Evolutionary conservation across 23 red algal genomes (phyloP).

Genomic region (Pyropia yezoensis): DNA sequence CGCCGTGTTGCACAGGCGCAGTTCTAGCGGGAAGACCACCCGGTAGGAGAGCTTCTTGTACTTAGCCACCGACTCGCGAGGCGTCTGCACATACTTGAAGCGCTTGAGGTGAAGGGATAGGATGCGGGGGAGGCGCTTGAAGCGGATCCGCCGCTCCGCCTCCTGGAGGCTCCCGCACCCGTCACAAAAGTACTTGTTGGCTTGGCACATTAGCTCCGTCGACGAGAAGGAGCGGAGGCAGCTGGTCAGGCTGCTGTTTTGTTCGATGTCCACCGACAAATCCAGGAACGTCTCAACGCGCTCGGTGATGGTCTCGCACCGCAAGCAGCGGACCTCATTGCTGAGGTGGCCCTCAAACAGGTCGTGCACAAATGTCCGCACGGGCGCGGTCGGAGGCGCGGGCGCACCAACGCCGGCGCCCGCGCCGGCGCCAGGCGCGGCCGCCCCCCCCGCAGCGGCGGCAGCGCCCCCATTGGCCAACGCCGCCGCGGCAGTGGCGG

Average conservation of each 20-base stretch:
- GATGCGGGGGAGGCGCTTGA: slow-evolving; percentile 69
- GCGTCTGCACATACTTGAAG: slow-evolving; percentile 69
- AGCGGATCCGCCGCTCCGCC: slow-evolving; percentile 79
- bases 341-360: slow-evolving; percentile 84
- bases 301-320: slow-evolving; percentile 87
- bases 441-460: neutral
- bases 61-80: slow-evolving; percentile 49
- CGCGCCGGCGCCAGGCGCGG: too few species aligned
- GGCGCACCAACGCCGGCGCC: too few species aligned
- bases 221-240: slow-evolving; percentile 92
- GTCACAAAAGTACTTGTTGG: slow-evolving; percentile 97
- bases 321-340: slow-evolving; percentile 90
- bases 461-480: neutral
- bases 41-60: slow-evolving; percentile 92
- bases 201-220: slow-evolving; percentile 71
- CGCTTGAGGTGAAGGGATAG: slow-evolving; percentile 94
- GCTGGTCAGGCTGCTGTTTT: slow-evolving; percentile 71
- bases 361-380: slow-evolving; percentile 76
- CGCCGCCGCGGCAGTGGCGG: neutral
- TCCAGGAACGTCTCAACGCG: slow-evolving; percentile 86
- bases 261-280: slow-evolving; percentile 88
- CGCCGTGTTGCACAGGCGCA: slow-evolving; percentile 78
- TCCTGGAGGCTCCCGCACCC: slow-evolving; percentile 86
- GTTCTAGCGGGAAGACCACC: slow-evolving; percentile 87
- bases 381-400: too few species aligned